Evolutionary conservation across 2,329 filamentous ascomycete genomes (phyloP).

Genomic region (Emericellopsis cladophorae): DNA sequence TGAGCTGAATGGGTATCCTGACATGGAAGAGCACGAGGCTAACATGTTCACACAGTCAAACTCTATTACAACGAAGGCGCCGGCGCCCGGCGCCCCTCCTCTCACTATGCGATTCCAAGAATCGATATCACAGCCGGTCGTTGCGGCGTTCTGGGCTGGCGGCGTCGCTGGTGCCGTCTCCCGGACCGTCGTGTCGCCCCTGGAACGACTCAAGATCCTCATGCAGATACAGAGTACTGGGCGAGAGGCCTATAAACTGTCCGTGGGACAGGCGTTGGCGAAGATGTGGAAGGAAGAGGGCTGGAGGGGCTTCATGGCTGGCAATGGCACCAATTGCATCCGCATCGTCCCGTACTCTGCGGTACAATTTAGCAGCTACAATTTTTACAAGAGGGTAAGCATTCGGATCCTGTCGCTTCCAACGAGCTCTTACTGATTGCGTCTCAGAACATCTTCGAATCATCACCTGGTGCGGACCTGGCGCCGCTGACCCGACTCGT

Average conservation of each 20-base stretch:
- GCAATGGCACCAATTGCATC: constrained; percentile 96
- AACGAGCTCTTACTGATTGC: neutral
- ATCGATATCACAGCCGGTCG: constrained; percentile 64
- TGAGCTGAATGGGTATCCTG: too few species aligned
- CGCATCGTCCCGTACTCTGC: constrained; percentile 97
- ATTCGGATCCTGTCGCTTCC: neutral
- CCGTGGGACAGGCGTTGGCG: constrained; percentile 71
- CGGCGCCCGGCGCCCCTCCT: neutral
- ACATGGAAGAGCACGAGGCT: too few species aligned
- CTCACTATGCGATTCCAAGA: constrained; percentile 23
- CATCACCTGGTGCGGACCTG: constrained; percentile 60
- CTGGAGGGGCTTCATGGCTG: constrained; percentile 93
- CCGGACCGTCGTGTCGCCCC: constrained; percentile 87
- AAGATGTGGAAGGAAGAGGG: constrained; percentile 99
- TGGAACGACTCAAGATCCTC: constrained; percentile 95
- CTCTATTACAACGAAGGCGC: neutral
- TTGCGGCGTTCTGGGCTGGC: constrained; percentile 87
- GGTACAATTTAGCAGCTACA: constrained; percentile 96
- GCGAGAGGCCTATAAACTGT: constrained; percentile 85
- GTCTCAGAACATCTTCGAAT: constrained; percentile 58
- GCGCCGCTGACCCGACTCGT: constrained; percentile 61
- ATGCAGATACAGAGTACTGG: constrained; percentile 90
- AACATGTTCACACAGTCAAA: too few species aligned
- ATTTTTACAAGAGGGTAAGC: constrained; percentile 84
- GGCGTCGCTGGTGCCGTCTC: constrained; percentile 95